These are phyloP conservation scores for Lactifluus piperatus DNA, from an alignment of 768 basidiomycete genomes.

Conservation along the genomic window DNA sequence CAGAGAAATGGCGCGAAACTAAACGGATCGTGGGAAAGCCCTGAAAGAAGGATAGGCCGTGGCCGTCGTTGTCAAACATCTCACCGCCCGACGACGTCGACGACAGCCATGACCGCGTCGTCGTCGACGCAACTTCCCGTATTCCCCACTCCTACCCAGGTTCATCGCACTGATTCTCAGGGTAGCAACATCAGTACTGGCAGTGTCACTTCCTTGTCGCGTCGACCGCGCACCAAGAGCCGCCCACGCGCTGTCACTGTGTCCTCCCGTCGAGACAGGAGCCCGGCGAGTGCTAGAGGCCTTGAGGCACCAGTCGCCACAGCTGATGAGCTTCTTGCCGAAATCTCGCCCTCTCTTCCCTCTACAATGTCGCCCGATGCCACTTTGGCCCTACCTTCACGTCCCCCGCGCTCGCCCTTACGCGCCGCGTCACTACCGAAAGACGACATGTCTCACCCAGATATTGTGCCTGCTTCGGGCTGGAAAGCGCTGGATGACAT, in stretches of 20 bases:
- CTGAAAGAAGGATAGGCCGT: conserved; percentile 6
- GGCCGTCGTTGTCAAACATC: conserved; percentile 10
- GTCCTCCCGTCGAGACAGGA: conserved; percentile 24
- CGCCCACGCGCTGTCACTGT: conserved; percentile 23
- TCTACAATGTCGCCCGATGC: conserved; percentile 2
- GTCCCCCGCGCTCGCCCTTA: conserved; percentile 19
- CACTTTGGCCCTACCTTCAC: conserved; percentile 10
- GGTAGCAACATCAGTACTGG: conserved; percentile 24
- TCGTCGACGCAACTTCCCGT: conserved; percentile 23
- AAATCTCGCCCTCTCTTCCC: conserved; percentile 17
- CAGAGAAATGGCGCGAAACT: background rate
- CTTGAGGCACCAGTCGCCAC: conserved; percentile 14
- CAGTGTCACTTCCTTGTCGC: conserved; percentile 24
- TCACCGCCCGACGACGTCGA: conserved; percentile 21
- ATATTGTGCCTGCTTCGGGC: conserved; percentile 8
- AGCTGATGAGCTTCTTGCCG: conserved; percentile 16
- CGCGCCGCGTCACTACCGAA: conserved; percentile 12
- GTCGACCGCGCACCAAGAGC: conserved; percentile 27
- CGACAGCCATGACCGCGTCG: conserved; percentile 26
- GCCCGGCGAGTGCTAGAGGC: conserved; percentile 17
- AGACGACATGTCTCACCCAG: conserved; percentile 1
- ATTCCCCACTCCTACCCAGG: conserved; percentile 10
- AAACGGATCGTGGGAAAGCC: conserved; percentile 7
- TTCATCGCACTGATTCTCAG: conserved; percentile 27
- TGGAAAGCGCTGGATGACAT: conserved; percentile 16